Base-by-base conservation (phyloP, 192 early-diverging fungal genomes). In the Podila epigama region DNA sequence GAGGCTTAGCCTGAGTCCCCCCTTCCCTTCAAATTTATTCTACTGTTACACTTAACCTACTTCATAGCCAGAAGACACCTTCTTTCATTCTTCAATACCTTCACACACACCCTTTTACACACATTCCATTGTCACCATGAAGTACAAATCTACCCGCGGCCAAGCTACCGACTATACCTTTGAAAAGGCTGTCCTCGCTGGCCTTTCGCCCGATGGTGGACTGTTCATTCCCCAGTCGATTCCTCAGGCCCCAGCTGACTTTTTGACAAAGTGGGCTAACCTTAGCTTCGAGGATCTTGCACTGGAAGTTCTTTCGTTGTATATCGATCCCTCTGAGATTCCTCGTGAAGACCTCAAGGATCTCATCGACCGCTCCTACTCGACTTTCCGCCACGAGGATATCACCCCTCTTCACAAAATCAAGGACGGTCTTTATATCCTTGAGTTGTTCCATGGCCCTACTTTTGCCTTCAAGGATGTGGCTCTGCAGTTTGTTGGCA, bases 381-480 rank as follows among this genome's bases (percentile, higher is more conserved):
- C 86, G 25, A 94, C 93, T 22, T 98, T 98, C 83, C 85, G 89
- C 22, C 71, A 85, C 34, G 61, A 87, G 16, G 85, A 92, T 2
- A 90, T 96, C 54, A 92, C 95, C 4, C 96, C 96, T 18, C 66
- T 97, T 34, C 77, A 68, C 55, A 84, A 88, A 70, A 79, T 94
- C 41, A 82, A 84, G 58, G 82, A 85, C 44, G 86, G 85, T 31
- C 77, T 88, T n/a, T 89, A 88, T 58, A 88, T 93, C 22, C 86
- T 99, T 61, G 96, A 99, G 82, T 89, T 99, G 51, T 97, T 95
- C 89, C 95, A 97, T 64, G 97, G 96, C 7, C 96, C 96, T 12
- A 99, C 96, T 1, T 97, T 96, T 83, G 97, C 96, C 10, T 99
- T 99, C 87, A 99, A 99, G 82, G 97, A 99, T 68, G 96, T 98